phyloP scores from a whole-genome alignment of 2,329 filamentous ascomycete species.

The Daldinia sp. region DNA sequence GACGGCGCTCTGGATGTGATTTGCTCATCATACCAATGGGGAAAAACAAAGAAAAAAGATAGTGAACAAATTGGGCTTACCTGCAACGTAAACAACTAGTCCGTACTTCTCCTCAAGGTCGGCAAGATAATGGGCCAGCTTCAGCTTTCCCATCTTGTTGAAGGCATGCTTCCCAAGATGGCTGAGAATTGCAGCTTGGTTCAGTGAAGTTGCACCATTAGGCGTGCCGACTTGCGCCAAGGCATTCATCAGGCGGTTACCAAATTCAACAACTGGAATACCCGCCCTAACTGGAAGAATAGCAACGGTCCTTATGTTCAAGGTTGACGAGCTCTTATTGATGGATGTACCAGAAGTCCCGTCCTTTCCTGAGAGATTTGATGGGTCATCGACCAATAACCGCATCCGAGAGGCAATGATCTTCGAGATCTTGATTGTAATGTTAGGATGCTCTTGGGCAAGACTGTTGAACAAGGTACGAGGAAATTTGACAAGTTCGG shows the following conservation, averaged over 20 bases:
- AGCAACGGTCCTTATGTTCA: conserved; percentile 93
- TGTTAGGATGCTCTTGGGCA: conserved; percentile 95
- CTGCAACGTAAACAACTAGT: conserved; percentile 91
- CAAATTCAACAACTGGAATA: conserved; percentile 95
- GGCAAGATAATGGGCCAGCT: conserved; percentile 93
- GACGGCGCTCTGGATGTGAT: conserved; percentile 62
- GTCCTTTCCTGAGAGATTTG: conserved; percentile 75
- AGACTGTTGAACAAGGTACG: conserved; percentile 97
- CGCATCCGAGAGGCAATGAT: conserved; percentile 97
- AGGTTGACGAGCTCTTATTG: conserved; percentile 82
- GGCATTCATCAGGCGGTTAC: conserved; percentile 87
- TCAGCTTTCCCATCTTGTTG: conserved; percentile 96
- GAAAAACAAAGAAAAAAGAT: not conserved
- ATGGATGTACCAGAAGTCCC: conserved; percentile 67
- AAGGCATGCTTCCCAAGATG: conserved; percentile 97
- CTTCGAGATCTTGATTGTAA: conserved; percentile 99
- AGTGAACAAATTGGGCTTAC: conserved; percentile 58
- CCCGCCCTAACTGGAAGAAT: conserved; percentile 91
- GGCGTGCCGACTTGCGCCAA: conserved; percentile 88
- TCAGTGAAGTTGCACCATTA: conserved; percentile 91
- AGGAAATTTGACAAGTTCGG: conserved; percentile 95
- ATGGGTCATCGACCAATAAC: conserved; percentile 83
- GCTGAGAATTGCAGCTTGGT: conserved; percentile 92
- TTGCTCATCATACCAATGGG: conserved; percentile 65
- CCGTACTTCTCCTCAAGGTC: conserved; percentile 98